Percentiles rank a stretch among this genome's conserved stretches.
Conservation (phyloP, 768 basidiomycete species). For the Termitomyces sp. region DNA sequence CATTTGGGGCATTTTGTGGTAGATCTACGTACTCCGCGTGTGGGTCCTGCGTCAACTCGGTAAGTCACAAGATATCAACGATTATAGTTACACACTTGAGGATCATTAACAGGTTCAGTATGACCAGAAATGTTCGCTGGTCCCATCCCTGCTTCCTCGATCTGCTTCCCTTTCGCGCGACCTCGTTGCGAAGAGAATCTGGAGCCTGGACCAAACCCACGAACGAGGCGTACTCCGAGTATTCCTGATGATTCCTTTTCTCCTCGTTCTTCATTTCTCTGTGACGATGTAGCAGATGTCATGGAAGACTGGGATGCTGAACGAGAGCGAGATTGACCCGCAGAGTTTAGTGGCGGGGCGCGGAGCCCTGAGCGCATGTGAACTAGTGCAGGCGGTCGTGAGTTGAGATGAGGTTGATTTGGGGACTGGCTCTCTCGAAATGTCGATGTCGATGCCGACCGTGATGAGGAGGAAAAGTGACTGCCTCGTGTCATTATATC, state of each 20-base stretch:
- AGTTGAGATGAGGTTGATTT: slow-evolving; percentile 6
- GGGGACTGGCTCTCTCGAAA: slow-evolving; percentile 16
- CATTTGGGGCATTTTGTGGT: neutral
- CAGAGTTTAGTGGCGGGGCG: slow-evolving; percentile 18
- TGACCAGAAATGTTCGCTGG: neutral
- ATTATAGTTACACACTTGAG: neutral
- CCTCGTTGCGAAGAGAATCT: slow-evolving; percentile 14
- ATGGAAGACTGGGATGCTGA: slow-evolving; percentile 11
- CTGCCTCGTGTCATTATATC: slow-evolving; percentile 15
- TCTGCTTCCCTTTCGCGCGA: slow-evolving; percentile 16
- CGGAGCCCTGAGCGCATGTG: slow-evolving; percentile 13
- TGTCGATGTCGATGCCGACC: slow-evolving; percentile 23
- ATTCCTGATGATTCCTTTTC: slow-evolving; percentile 13
- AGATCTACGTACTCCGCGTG: neutral
- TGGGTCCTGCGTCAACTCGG: neutral
- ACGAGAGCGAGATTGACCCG: slow-evolving; percentile 14
- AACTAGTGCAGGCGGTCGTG: slow-evolving; percentile 3
- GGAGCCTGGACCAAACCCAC: neutral
- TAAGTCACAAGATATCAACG: neutral
- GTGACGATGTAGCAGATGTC: slow-evolving; percentile 10
- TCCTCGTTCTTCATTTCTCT: slow-evolving; percentile 1
- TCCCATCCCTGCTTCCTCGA: neutral
- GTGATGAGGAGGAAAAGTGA: slow-evolving; percentile 23
- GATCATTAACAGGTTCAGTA: neutral
- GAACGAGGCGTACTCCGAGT: slow-evolving; percentile 25